Evolutionary conservation across 768 basidiomycete species (phyloP), one percentile per base, ranked within the genome.

Genomic region (Asterophora lycoperdoides): DNA sequence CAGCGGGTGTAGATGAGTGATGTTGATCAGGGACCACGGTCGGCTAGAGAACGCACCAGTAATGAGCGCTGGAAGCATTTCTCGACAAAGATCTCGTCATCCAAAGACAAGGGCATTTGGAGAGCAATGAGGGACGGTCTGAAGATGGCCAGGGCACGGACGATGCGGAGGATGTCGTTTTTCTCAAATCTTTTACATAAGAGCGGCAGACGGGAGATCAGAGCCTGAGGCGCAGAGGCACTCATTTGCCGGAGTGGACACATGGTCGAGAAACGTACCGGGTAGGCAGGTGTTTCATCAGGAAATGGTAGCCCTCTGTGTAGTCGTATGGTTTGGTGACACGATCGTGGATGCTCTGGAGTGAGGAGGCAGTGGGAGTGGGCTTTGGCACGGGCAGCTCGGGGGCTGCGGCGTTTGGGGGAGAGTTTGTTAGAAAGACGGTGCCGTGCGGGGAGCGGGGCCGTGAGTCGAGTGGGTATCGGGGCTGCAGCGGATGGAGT

Each of bases 51-150:
- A 70, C 79, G 60, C 57, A 94, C 92, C 59, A 97, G 76, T 52
- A 98, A 70, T 29, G 93, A 91, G 44, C 95, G 77, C 67, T 97
- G 95, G 64, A 98, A 95, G 56, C 90, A 95, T 62, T 86, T 85
- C 69, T 98, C 95, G 43, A 95, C 86, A 66, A 98, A 97, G 2
- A 95, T 79, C 65, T 97, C 95, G 69, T 98, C 95, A 59, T 96
- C 93, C 49, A 93, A 82, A 14, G 92, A 89, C 65, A 98, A 74
- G 23, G 95, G 93, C 94, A 97, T 96, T 79, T 97, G 94, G 44
- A 98, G 71, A 20, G 95, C 95, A 60, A 98, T 98, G 48, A 98
- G 77, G 49, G 91, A 94, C n/a, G 95, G 95, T 48, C 95, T 80
- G 65, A 93, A 94, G 32, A 95, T 90, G 15, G 95, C 94, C 47